Evolutionary conservation across 2,329 filamentous ascomycete species (phyloP).

Genomic region (Phoma sp.): DNA sequence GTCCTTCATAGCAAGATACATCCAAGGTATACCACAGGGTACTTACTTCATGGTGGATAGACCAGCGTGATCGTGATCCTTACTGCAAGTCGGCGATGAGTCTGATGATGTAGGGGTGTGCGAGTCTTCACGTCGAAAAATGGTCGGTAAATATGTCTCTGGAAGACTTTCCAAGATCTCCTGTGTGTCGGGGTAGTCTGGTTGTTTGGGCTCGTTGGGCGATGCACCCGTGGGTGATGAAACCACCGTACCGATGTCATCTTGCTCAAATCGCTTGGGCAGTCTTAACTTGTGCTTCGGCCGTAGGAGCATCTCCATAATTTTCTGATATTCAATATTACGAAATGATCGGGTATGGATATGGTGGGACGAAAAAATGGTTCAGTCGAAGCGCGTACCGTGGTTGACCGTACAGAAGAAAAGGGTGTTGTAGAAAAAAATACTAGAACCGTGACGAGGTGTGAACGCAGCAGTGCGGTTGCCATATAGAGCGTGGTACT

Average conservation of each 20-base stretch:
- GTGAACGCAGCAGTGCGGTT: not conserved
- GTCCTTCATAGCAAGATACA: too few relatives aligned
- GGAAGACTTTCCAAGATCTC: too few relatives aligned
- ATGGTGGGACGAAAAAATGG: not conserved
- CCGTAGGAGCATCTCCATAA: not conserved
- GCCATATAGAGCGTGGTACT: not conserved
- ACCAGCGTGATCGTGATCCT: too few relatives aligned
- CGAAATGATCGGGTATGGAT: not conserved
- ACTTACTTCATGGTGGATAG: too few relatives aligned
- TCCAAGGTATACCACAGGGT: too few relatives aligned
- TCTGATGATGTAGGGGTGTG: too few relatives aligned
- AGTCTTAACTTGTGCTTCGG: too few relatives aligned
- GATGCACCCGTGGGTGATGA: not conserved
- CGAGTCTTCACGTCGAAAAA: too few relatives aligned
- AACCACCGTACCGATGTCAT: not conserved
- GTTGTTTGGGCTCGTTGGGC: not conserved
- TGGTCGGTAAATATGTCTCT: too few relatives aligned
- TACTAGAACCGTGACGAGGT: not conserved
- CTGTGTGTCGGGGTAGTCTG: not conserved
- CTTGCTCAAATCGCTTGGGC: not conserved
- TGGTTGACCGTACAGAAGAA: not conserved
- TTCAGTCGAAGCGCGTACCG: not conserved
- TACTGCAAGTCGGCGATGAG: too few relatives aligned
- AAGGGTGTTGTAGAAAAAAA: too few relatives aligned
- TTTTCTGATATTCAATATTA: not conserved